Evolutionary conservation across 176 grass and related monocot species (phyloP), one percentile per base, ranked within the genome.

Genomic region (Triticum monococcum): DNA sequence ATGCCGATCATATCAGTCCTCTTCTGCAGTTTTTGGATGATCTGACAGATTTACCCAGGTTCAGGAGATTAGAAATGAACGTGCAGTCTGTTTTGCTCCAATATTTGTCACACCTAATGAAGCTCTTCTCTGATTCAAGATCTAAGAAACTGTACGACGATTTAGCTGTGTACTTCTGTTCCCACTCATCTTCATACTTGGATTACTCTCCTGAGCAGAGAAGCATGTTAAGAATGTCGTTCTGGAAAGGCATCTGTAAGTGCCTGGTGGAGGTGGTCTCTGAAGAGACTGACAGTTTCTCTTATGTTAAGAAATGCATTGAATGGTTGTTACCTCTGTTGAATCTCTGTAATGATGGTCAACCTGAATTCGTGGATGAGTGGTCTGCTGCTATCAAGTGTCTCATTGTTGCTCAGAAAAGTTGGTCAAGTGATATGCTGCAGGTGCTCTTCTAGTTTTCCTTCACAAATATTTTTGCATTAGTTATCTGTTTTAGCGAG

Each of bases 21-120:
- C 90, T 94, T 72, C 82, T 96, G 74, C 90, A 92, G 68, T 89
- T 94, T 78, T 78, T 98, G 84, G 93, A 96, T 86, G 94, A 96
- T 83, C 85, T 98, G 83, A 88, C 88, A 67, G 97, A 98, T 56
- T 64, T 96, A 40, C 75, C 92, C 46, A 92, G 97, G 81, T 96
- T 98, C 85, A 88, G 43, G 83, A 93, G 81, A 90, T 91, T 96
- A 78, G 90, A 98, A 76, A 83, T 87, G 77, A 80, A 88, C 64
- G 24, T 90, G 76, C 97, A 98, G 43, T 87, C 76, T 23, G 60
- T 92, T 76, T 84, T 98, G 75, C 85, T 98, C 37, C 82, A 96
- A 77, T 69, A 94, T 87, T 67, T 96, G 48, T 88, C 84, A 75
- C 28, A 84, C 72, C 70, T 98, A 75, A 85, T 92, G 52, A 94